These are phyloP conservation scores for Hymenoscyphus albidus DNA, from an alignment of 2,329 filamentous ascomycete genomes.

Conservation along the genomic window DNA sequence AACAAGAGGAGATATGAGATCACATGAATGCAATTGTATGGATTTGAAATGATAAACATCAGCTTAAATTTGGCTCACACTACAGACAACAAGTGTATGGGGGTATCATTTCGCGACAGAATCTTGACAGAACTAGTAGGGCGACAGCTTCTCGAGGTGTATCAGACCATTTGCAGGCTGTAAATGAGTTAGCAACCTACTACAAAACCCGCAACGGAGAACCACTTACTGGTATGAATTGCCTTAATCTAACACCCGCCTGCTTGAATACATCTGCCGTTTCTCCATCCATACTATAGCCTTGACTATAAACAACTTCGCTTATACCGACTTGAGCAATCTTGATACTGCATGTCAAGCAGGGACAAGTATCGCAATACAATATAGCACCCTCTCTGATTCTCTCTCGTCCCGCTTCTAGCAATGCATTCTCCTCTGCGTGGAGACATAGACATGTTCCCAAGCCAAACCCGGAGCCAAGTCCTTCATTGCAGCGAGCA, in stretches of 20 bases:
- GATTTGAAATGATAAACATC: neutral
- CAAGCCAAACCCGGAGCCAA: slow-evolving; percentile 66
- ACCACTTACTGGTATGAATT: slow-evolving; percentile 75
- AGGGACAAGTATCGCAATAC: slow-evolving; percentile 96
- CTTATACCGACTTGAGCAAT: slow-evolving; percentile 94
- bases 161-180: slow-evolving; percentile 63
- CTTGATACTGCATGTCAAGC: slow-evolving; percentile 96
- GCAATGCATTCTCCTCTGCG: slow-evolving; percentile 92
- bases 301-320: slow-evolving; percentile 91
- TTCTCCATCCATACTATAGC: slow-evolving; percentile 89
- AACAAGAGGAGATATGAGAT: too few relatives aligned
- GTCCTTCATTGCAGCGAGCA: slow-evolving; percentile 75
- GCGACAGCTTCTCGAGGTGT: slow-evolving; percentile 49
- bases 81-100: neutral
- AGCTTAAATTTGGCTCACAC: neutral
- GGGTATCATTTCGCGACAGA: slow-evolving; percentile 7
- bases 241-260: slow-evolving; percentile 78
- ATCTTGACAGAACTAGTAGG: slow-evolving; percentile 16
- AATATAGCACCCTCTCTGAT: slow-evolving; percentile 78
- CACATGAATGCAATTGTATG: too few relatives aligned
- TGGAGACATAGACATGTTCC: slow-evolving; percentile 94
- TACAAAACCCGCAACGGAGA: slow-evolving; percentile 8
- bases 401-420: slow-evolving; percentile 89
- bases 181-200: slow-evolving; percentile 17
- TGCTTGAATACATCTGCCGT: slow-evolving; percentile 78